Evolutionary conservation across 305 asterid genomes (phyloP).

Genomic region (Fraxinus dipetala): DNA sequence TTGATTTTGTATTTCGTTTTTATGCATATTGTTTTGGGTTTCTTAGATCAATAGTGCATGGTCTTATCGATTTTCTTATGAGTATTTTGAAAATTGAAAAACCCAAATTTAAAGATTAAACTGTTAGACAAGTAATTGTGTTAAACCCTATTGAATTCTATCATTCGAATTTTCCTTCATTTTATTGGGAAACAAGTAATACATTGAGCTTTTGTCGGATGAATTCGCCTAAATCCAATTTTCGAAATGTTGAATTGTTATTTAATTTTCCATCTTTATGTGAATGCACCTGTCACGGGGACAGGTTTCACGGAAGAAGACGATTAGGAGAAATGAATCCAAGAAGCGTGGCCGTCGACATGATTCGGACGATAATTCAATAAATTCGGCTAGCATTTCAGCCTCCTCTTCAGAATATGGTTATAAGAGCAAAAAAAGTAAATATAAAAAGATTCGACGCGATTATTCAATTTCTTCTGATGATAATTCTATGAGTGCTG

Average conservation of each 20-base stretch:
- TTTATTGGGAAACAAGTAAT: neutral
- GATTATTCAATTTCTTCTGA: slow-evolving; percentile 51
- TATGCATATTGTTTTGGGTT: slow-evolving; percentile 11
- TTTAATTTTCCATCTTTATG: neutral
- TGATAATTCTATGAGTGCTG: slow-evolving; percentile 46
- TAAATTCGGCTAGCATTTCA: slow-evolving; percentile 17
- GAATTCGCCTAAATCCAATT: slow-evolving; percentile 1
- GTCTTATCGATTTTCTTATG: neutral
- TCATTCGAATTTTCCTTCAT: neutral
- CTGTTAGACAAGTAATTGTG: slow-evolving; percentile 9
- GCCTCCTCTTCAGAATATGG: slow-evolving; percentile 27
- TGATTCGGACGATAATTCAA: slow-evolving; percentile 41
- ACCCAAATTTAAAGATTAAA: slow-evolving; percentile 23
- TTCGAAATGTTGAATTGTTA: neutral
- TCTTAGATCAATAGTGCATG: neutral
- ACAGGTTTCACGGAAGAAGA: slow-evolving; percentile 50
- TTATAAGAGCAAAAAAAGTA: slow-evolving; percentile 31
- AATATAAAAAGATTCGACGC: slow-evolving; percentile 36
- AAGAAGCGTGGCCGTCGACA: slow-evolving; percentile 45
- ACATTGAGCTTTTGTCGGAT: neutral
- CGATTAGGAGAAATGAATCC: slow-evolving; percentile 53
- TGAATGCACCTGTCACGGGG: slow-evolving; percentile 9
- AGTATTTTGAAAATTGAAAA: neutral
- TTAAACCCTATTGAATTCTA: neutral
- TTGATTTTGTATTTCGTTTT: neutral